Conservation (phyloP, 257 asterid species). For the Orobanche coerulescens region DNA sequence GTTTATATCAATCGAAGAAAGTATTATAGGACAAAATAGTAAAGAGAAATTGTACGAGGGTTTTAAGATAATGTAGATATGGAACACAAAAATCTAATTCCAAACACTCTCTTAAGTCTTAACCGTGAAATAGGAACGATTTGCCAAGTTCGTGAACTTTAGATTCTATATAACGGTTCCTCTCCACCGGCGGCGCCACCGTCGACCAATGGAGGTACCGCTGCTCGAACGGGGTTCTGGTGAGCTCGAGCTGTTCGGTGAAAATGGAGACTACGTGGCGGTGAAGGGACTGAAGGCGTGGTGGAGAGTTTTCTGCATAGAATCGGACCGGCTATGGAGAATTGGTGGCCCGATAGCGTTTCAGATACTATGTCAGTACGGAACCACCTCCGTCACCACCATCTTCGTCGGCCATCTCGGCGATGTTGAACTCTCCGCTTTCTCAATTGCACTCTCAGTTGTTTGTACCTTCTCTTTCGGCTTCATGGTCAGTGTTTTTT, state of each 20-base stretch:
- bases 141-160: too few relatives aligned
- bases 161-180: too few relatives aligned
- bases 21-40: too few relatives aligned
- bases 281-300: slow-evolving; percentile 34
- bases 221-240: slow-evolving; percentile 29
- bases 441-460: slow-evolving; percentile 58
- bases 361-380: slow-evolving; percentile 57
- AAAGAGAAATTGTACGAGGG: too few relatives aligned
- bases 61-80: too few relatives aligned
- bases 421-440: slow-evolving; percentile 56
- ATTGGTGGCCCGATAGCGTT: slow-evolving; percentile 70
- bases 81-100: too few relatives aligned
- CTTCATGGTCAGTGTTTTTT: slow-evolving; percentile 39
- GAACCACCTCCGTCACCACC: slow-evolving; percentile 36
- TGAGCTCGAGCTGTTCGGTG: slow-evolving; percentile 29
- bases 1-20: too few relatives aligned
- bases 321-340: slow-evolving; percentile 52
- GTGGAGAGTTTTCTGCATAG: slow-evolving; percentile 47
- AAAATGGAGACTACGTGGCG: slow-evolving; percentile 51
- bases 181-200: too few relatives aligned
- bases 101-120: too few relatives aligned
- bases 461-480: slow-evolving; percentile 60
- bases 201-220: slow-evolving; percentile 50
- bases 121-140: too few relatives aligned
- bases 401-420: slow-evolving; percentile 79